phyloP scores from a whole-genome alignment of 2,329 filamentous ascomycete species.

The Amauroascus niger region DNA sequence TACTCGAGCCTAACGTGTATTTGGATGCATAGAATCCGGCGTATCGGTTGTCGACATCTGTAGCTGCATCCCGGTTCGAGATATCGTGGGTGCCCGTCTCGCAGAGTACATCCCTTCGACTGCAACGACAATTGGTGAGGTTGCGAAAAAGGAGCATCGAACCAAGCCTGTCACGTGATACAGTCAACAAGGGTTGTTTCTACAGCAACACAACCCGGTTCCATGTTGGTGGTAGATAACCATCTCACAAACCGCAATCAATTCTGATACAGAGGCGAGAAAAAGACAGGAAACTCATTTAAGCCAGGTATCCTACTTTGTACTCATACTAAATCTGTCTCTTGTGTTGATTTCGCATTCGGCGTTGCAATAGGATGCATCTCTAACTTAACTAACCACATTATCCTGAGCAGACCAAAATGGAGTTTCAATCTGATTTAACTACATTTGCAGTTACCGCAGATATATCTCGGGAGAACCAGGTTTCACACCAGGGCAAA shows the following conservation, averaged over 20 bases:
- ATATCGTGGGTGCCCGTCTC: not conserved
- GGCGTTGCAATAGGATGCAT: not conserved
- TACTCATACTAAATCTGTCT: not conserved
- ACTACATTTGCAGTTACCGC: too few relatives aligned
- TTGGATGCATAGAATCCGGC: slow-evolving; percentile 12
- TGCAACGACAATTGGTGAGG: too few relatives aligned
- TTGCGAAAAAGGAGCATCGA: not conserved
- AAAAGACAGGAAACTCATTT: too few relatives aligned
- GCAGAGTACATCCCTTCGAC: not conserved
- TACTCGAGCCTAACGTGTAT: slow-evolving; percentile 13
- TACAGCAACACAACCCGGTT: slow-evolving; percentile 12
- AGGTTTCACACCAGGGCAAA: not conserved
- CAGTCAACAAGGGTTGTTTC: slow-evolving; percentile 16
- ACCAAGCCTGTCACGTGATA: slow-evolving; percentile 15
- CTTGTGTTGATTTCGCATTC: not conserved
- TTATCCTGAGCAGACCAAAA: not conserved
- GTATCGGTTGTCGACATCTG: slow-evolving; percentile 7
- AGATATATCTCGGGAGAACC: not conserved
- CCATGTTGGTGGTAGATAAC: too few relatives aligned
- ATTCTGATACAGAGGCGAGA: not conserved
- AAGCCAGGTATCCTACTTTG: too few relatives aligned
- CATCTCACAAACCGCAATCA: too few relatives aligned
- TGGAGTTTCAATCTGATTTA: too few relatives aligned
- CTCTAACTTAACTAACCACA: not conserved
- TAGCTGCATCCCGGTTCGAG: not conserved